Percentiles rank a stretch among this genome's conserved stretches.
Conservation (phyloP, 352 stramenopile species). For the Pythium graminicola region DNA sequence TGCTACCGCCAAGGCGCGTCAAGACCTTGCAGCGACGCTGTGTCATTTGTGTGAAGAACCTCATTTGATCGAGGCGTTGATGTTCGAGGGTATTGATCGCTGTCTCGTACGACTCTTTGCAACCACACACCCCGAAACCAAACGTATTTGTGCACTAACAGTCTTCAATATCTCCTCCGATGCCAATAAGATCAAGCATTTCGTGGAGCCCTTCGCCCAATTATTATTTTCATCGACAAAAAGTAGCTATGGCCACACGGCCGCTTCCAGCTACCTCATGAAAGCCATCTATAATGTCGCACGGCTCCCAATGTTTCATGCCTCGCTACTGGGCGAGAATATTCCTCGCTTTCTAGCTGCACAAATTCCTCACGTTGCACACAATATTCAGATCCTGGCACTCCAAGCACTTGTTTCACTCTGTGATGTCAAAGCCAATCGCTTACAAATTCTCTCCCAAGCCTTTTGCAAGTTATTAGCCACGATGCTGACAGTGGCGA, state of each 20-base stretch:
- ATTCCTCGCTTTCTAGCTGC: constrained; percentile 48
- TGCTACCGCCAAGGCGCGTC: constrained; percentile 23
- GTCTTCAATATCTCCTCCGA: constrained; percentile 69
- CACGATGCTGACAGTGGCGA: constrained; percentile 30
- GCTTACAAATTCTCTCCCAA: constrained; percentile 39
- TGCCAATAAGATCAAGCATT: constrained; percentile 52
- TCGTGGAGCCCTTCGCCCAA: constrained; percentile 54
- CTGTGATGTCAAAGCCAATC: constrained; percentile 43
- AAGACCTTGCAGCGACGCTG: constrained; percentile 59
- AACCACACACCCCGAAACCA: constrained; percentile 45
- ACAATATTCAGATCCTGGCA: constrained; percentile 35
- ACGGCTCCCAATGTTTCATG: constrained; percentile 47
- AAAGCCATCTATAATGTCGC: constrained; percentile 72
- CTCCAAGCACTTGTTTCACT: constrained; percentile 47
- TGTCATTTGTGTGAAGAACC: constrained; percentile 63
- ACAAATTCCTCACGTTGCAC: constrained; percentile 37
- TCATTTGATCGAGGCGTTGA: constrained; percentile 43
- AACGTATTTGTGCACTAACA: constrained; percentile 56
- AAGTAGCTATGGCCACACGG: constrained; percentile 19
- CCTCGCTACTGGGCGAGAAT: constrained; percentile 51
- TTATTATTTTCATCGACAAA: constrained; percentile 35
- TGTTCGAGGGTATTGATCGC: constrained; percentile 68
- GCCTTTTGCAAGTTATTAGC: constrained; percentile 47
- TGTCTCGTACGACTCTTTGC: constrained; percentile 42
- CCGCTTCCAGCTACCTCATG: constrained; percentile 39